Conservation (phyloP, 306 rosid genomes). For the Elaeagnus macrophylla region DNA sequence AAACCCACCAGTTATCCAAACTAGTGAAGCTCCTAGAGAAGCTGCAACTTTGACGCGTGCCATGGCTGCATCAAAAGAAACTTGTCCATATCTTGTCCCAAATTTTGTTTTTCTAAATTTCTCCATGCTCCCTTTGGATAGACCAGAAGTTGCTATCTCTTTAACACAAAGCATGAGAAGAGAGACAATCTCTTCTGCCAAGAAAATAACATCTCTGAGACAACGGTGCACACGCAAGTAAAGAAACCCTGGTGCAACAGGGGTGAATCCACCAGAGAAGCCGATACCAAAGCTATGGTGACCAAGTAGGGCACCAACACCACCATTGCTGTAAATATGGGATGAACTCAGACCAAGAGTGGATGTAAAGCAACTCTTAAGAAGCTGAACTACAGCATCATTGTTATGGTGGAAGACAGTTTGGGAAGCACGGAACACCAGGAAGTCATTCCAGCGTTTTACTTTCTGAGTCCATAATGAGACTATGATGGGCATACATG, state of each 20-base stretch:
- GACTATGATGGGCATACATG: conserved; percentile 65
- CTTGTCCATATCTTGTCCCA: conserved; percentile 59
- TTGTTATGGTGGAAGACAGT: conserved; percentile 78
- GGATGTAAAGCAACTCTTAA: conserved; percentile 75
- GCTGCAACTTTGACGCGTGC: conserved; percentile 71
- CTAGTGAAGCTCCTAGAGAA: conserved; percentile 66
- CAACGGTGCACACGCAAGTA: conserved; percentile 64
- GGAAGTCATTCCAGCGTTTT: conserved; percentile 74
- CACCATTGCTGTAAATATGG: conserved; percentile 39
- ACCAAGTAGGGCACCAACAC: conserved; percentile 79
- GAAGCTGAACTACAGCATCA: conserved; percentile 90
- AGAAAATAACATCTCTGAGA: conserved; percentile 56
- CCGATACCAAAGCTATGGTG: conserved; percentile 60
- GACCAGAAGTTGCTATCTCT: conserved; percentile 57
- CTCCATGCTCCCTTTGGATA: conserved; percentile 40
- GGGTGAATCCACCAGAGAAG: conserved; percentile 54
- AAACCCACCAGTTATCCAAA: conserved; percentile 83
- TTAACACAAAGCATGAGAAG: conserved; percentile 61
- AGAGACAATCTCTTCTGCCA: conserved; percentile 66
- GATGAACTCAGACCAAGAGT: conserved; percentile 63
- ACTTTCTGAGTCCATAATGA: conserved; percentile 82
- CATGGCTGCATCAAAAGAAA: conserved; percentile 66
- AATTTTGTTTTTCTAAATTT: conserved; percentile 50
- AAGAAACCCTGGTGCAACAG: conserved; percentile 90
- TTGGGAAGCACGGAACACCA: conserved; percentile 63